phyloP scores from a whole-genome alignment of 805 yeast species.

The Lipomyces spencermartinsiae region DNA sequence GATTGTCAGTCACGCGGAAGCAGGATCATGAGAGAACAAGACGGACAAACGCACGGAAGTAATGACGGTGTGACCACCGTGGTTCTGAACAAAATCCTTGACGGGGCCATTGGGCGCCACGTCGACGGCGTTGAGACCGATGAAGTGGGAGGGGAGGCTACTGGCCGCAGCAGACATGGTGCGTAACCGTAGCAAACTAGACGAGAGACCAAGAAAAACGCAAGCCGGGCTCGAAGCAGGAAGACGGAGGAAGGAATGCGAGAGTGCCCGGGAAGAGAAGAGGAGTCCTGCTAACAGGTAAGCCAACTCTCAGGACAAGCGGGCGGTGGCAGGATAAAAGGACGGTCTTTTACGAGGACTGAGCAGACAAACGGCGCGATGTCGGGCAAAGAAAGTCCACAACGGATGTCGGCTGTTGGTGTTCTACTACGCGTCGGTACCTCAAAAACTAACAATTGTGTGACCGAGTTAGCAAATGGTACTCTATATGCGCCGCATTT shows the following conservation, averaged over 20 bases:
- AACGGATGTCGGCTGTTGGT: neutral
- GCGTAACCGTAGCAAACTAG: constrained; percentile 17
- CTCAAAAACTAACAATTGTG: neutral
- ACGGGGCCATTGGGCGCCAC: constrained; percentile 73
- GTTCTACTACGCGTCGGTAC: neutral
- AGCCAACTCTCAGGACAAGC: neutral
- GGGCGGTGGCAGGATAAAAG: constrained; percentile 1
- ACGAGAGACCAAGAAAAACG: constrained; percentile 9
- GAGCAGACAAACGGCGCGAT: neutral
- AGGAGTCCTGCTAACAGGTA: constrained; percentile 6
- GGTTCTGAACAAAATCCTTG: constrained; percentile 80
- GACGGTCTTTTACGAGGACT: neutral
- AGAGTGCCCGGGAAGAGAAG: constrained; percentile 10
- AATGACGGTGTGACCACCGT: constrained; percentile 95
- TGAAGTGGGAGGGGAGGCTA: constrained; percentile 63
- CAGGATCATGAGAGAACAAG: neutral
- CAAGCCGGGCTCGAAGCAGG: constrained; percentile 6
- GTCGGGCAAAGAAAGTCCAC: neutral
- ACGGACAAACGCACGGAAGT: constrained; percentile 52
- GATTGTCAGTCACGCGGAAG: constrained; percentile 7
- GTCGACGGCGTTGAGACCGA: constrained; percentile 80
- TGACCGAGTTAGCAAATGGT: neutral
- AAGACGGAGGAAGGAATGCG: constrained; percentile 8
- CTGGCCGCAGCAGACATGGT: constrained; percentile 17
- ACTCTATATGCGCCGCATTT: neutral